Evolutionary conservation across 257 asterid species (phyloP).

Genomic region (Fraxinus anomala): DNA sequence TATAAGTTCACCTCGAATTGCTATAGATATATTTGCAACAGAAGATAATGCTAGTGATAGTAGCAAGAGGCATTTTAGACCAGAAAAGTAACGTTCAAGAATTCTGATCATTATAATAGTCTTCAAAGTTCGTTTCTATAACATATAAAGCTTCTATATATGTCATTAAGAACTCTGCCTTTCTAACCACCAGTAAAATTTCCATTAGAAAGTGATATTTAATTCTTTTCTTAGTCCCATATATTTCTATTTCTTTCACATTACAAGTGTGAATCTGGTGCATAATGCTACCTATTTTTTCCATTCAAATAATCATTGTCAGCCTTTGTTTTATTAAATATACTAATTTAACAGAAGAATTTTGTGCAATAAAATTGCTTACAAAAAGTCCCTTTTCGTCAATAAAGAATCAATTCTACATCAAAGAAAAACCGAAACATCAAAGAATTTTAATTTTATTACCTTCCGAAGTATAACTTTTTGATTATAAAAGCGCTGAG

Average conservation of each 20-base stretch:
- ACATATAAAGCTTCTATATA: background rate
- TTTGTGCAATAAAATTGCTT: background rate
- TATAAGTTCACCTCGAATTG: constrained; percentile 5
- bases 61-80: background rate
- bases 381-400: background rate
- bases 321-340: background rate
- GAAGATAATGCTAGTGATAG: background rate
- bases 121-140: background rate
- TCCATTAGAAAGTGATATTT: background rate
- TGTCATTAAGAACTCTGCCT: background rate
- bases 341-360: too few relatives aligned
- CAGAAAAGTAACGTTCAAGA: background rate
- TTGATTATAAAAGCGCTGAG: constrained; percentile 48
- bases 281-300: background rate
- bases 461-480: constrained; percentile 52
- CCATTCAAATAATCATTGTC: background rate
- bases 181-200: background rate
- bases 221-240: background rate
- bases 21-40: background rate
- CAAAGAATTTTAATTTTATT: background rate
- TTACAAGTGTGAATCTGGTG: background rate
- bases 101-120: background rate
- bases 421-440: constrained; percentile 2
- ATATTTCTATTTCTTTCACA: background rate
- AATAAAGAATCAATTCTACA: background rate